Evolutionary conservation across 805 yeast genomes (phyloP), one percentile per base, ranked within the genome.

Genomic region (Nakazawaea populi): DNA sequence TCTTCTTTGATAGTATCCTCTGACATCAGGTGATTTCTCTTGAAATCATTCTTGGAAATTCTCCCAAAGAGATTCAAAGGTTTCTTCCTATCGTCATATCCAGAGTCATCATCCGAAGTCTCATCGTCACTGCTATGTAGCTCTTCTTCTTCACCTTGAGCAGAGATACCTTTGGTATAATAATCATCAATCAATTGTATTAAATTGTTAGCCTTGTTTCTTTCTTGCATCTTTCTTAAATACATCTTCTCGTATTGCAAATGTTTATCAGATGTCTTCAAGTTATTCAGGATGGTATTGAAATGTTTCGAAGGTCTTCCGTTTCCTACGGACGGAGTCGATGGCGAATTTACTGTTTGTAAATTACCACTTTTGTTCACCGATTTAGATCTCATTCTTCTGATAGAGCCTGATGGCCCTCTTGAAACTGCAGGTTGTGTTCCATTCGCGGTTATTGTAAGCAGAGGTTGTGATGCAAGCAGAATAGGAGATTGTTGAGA

Each of bases 211-310:
- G 47, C 41, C 37, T 43, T 51, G 34, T 51, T 51, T 51, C 69
- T 74, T 53, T 71, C 73, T 46, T 67, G 64, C 52, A 79, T 76
- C 45, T 76, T 74, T 29, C 68, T 69, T 51, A 79, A 65, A 55
- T 79, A 79, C 41, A 76, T 71, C 57, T 70, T 71, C 58, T 79
- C 84, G 57, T 79, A 83, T 37, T 77, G 79, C 47, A 74, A 67
- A 60, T 77, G 79, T 55, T 71, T 74, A 49, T 68, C 68, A 5
- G 66, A 65, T 46, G 60, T 58, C 48, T 62, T 67, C 35, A 67
- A 52, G 44, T 68, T 67, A 24, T 63, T 58, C 29, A 61, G 58
- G 42, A 68, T 54, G 14, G 67, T 62, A 2, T 67, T 58, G 6
- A 60, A 53, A 47, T 64, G 68, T 2, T 51, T 55, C 29, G 51